phyloP scores from a whole-genome alignment of 208 protist species.

The Strigomonas galati region DNA sequence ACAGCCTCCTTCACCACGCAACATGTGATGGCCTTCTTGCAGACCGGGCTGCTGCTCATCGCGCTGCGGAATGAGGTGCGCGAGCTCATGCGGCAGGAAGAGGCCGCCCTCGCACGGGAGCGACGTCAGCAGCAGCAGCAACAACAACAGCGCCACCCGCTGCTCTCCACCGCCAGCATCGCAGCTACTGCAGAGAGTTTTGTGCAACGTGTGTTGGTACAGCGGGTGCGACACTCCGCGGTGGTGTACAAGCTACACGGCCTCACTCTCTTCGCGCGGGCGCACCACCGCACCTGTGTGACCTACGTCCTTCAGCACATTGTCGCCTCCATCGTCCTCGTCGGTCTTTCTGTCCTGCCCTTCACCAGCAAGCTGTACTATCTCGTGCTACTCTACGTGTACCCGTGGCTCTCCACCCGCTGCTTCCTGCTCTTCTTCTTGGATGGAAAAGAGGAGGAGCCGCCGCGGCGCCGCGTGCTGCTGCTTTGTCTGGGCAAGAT shows the following conservation, averaged over 20 bases:
- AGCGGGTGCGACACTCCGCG: conserved; percentile 21
- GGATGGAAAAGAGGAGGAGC: conserved; percentile 2
- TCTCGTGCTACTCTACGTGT: conserved; percentile 47
- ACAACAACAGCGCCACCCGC: conserved; percentile 3
- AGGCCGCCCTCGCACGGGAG: not conserved
- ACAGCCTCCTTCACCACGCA: conserved; percentile 64
- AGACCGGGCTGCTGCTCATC: conserved; percentile 57
- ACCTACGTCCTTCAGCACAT: conserved; percentile 58
- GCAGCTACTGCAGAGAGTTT: not conserved
- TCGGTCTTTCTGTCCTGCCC: conserved; percentile 69
- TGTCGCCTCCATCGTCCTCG: conserved; percentile 34
- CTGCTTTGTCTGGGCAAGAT: conserved; percentile 28
- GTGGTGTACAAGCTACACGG: conserved; percentile 27
- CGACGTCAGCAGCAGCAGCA: not conserved
- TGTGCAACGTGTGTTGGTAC: not conserved
- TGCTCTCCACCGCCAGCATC: too few relatives aligned
- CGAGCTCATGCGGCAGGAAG: conserved; percentile 26
- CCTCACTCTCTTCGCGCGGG: conserved; percentile 39
- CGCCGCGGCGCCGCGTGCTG: conserved; percentile 18
- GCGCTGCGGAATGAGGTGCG: conserved; percentile 67
- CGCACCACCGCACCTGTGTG: conserved; percentile 39
- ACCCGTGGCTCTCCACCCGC: conserved; percentile 69
- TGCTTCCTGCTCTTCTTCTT: conserved; percentile 64
- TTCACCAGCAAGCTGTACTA: conserved; percentile 62
- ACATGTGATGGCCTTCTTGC: conserved; percentile 46